phyloP scores from a whole-genome alignment of 148 eudicot genomes.

The Talinum fruticosum region DNA sequence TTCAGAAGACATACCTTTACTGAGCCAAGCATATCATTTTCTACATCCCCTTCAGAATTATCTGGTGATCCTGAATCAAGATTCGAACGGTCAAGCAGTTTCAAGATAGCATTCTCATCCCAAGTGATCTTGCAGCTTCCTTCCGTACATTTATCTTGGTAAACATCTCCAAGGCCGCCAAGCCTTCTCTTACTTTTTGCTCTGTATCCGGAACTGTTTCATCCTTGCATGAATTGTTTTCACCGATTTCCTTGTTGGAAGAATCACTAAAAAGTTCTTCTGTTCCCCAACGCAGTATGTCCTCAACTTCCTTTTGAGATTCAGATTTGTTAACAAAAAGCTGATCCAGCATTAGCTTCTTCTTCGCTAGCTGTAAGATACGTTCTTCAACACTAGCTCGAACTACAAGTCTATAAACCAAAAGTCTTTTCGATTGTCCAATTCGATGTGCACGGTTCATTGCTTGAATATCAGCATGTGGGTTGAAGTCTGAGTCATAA shows the following conservation, averaged over 20 bases:
- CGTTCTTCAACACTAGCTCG: conserved; percentile 99
- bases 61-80: conserved; percentile 62
- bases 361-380: conserved; percentile 95
- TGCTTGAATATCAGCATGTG: conserved; percentile 99
- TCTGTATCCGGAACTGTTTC: conserved; percentile 55
- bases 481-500: conserved; percentile 97
- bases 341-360: conserved; percentile 95
- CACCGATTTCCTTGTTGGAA: conserved; percentile 48
- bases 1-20: conserved; percentile 60
- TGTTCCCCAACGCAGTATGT: conserved; percentile 96
- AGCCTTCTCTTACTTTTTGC: conserved; percentile 61
- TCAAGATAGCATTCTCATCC: conserved; percentile 89
- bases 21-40: conserved; percentile 98
- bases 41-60: conserved; percentile 69
- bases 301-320: conserved; percentile 97
- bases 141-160: conserved; percentile 86
- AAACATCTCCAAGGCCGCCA: conserved; percentile 94
- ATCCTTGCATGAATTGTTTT: conserved; percentile 48
- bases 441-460: conserved; percentile 99
- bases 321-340: conserved; percentile 94
- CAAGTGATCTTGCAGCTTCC: conserved; percentile 68
- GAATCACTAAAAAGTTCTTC: conserved; percentile 83
- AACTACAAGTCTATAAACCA: conserved; percentile 93
- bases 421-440: conserved; percentile 87
- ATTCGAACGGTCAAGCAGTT: conserved; percentile 91